phyloP scores from a whole-genome alignment of 805 yeast genomes.

The Sungouiella blattae region DNA sequence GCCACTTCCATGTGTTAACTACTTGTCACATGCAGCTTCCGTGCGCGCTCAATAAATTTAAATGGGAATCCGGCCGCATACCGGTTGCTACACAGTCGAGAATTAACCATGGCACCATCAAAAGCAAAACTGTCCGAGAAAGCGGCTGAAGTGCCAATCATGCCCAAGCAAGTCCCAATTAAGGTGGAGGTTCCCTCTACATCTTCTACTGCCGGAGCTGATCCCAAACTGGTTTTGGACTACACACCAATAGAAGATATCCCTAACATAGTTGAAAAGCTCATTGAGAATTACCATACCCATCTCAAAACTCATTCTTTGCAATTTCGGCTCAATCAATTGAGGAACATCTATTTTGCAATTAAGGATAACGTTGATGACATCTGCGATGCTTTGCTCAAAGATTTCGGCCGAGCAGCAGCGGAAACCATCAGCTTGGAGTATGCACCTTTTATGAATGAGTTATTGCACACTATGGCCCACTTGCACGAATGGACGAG shows the following conservation, averaged over 20 bases:
- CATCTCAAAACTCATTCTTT: slow-evolving; percentile 48
- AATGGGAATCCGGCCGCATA: too few relatives aligned
- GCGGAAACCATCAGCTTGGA: slow-evolving; percentile 66
- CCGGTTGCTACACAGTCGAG: too few relatives aligned
- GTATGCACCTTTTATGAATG: slow-evolving; percentile 46
- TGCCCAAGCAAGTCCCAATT: too few relatives aligned
- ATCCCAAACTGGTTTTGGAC: slow-evolving; percentile 14
- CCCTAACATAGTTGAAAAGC: slow-evolving; percentile 40
- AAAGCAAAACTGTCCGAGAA: too few relatives aligned
- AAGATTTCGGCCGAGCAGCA: slow-evolving; percentile 65
- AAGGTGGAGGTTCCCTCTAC: too few relatives aligned
- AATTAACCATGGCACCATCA: too few relatives aligned
- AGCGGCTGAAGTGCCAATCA: too few relatives aligned
- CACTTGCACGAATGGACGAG: slow-evolving; percentile 60
- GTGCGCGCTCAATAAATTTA: too few relatives aligned
- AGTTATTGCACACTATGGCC: slow-evolving; percentile 56
- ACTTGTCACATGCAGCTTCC: too few relatives aligned
- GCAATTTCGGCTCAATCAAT: slow-evolving; percentile 55
- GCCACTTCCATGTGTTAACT: too few relatives aligned
- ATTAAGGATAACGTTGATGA: slow-evolving; percentile 54
- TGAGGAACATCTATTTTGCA: slow-evolving; percentile 64
- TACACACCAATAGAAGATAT: slow-evolving; percentile 51
- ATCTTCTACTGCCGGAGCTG: background rate
- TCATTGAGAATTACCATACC: slow-evolving; percentile 41
- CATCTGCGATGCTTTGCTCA: slow-evolving; percentile 53